These are phyloP conservation scores for Clonostachys byssicola DNA, from an alignment of 2,329 filamentous ascomycete species.

Conservation along the genomic window DNA sequence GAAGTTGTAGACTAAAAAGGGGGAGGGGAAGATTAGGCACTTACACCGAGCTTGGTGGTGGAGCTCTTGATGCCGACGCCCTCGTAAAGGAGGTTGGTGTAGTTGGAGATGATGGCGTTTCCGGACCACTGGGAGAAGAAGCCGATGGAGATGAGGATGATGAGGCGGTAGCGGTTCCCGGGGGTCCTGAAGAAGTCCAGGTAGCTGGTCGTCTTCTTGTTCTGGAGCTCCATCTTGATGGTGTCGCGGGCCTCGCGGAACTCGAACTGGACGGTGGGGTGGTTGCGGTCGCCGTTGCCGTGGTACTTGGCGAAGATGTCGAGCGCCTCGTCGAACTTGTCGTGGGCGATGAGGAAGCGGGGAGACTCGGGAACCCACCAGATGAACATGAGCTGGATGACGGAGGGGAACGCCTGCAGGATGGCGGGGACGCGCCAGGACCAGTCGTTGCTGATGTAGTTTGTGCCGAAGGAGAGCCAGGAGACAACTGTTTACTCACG, in stretches of 20 bases:
- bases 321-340: conserved; percentile 30
- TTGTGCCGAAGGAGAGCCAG: conserved; percentile 60
- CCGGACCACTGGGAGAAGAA: conserved; percentile 63
- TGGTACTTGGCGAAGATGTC: conserved; percentile 59
- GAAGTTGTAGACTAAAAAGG: neutral
- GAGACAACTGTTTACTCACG: conserved; percentile 36
- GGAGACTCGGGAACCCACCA: conserved; percentile 65
- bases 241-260: conserved; percentile 61
- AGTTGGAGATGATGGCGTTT: conserved; percentile 61
- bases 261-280: conserved; percentile 58
- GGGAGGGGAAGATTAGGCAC: conserved; percentile 3
- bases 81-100: conserved; percentile 54
- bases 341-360: conserved; percentile 60
- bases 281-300: conserved; percentile 50
- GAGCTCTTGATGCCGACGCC: conserved; percentile 50
- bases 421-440: conserved; percentile 64
- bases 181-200: conserved; percentile 54
- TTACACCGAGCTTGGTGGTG: conserved; percentile 42
- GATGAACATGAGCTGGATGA: conserved; percentile 60
- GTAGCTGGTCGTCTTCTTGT: conserved; percentile 44
- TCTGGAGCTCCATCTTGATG: conserved; percentile 49
- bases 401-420: conserved; percentile 56
- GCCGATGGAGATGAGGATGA: conserved; percentile 56
- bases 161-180: conserved; percentile 59
- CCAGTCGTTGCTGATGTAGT: conserved; percentile 54